Conservation (phyloP, 495 filamentous ascomycete genomes). For the Penicillium bovifimosum region DNA sequence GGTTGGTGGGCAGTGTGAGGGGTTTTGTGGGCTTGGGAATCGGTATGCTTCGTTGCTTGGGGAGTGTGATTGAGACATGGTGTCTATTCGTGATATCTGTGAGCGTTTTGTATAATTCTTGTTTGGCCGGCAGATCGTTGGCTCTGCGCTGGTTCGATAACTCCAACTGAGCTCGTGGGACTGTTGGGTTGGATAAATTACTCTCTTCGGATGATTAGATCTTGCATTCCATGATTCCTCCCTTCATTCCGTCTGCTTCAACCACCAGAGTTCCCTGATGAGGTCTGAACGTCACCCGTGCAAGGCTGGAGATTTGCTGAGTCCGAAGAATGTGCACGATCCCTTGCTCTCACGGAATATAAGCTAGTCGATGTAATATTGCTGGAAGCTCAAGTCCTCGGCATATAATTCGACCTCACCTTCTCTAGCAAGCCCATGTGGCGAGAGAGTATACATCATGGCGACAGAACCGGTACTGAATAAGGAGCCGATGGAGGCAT, state of each 20-base stretch:
- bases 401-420: neutral
- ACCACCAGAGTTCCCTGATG: slow-evolving; percentile 1
- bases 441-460: neutral
- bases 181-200: neutral
- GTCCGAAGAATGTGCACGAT: slow-evolving; percentile 20
- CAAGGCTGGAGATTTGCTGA: neutral
- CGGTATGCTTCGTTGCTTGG: slow-evolving; percentile 27
- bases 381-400: neutral
- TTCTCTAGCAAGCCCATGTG: neutral
- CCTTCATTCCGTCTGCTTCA: slow-evolving; percentile 21
- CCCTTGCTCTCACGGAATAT: slow-evolving; percentile 18
- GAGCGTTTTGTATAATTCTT: neutral
- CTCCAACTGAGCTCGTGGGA: neutral
- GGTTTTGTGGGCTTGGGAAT: slow-evolving; percentile 32
- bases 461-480: neutral
- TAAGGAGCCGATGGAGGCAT: slow-evolving; percentile 11
- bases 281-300: neutral
- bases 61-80: slow-evolving; percentile 7
- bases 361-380: neutral
- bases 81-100: no score
- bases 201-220: neutral
- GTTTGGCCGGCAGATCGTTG: neutral
- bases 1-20: slow-evolving; percentile 23
- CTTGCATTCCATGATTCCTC: slow-evolving; percentile 26
- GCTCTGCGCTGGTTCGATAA: neutral